Conservation (phyloP, 805 yeast species). For the Candida nitratophila region DNA sequence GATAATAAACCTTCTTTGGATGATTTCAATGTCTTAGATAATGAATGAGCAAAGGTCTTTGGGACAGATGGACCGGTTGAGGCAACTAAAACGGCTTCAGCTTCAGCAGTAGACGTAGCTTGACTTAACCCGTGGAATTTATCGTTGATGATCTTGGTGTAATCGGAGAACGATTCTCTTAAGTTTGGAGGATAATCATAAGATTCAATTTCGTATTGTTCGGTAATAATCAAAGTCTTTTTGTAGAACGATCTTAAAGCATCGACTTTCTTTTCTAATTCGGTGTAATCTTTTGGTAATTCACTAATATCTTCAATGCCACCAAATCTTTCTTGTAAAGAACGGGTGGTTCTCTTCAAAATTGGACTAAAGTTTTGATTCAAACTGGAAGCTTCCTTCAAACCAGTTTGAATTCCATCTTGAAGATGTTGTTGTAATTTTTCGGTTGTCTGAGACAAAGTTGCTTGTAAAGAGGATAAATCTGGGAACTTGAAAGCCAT, state of each 20-base stretch:
- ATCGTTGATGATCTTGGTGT: conserved; percentile 48
- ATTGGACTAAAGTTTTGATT: conserved; percentile 41
- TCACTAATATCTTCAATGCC: conserved; percentile 62
- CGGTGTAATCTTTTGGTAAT: conserved; percentile 65
- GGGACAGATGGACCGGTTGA: conserved; percentile 36
- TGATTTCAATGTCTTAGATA: conserved; percentile 47
- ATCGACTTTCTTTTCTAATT: conserved; percentile 62
- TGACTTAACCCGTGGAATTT: conserved; percentile 54
- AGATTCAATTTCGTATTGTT: conserved; percentile 65
- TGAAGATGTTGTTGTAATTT: conserved; percentile 24
- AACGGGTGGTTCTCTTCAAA: conserved; percentile 51
- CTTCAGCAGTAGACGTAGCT: conserved; percentile 61
- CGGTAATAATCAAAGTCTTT: conserved; percentile 41
- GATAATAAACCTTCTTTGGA: conserved; percentile 38
- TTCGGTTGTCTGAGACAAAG: conserved; percentile 28
- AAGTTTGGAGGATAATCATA: conserved; percentile 82
- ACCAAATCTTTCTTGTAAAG: conserved; percentile 57
- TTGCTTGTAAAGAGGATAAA: conserved; percentile 20
- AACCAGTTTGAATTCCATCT: conserved; percentile 22
- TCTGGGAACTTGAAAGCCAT: conserved; percentile 28
- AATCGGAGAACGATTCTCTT: conserved; percentile 56
- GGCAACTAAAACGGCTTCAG: conserved; percentile 45
- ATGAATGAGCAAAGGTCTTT: conserved; percentile 68
- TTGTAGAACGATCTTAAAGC: conserved; percentile 53
- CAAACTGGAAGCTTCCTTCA: conserved; percentile 27